phyloP scores from a whole-genome alignment of 1,284 basidiomycete genomes.

The Acaromyces ingoldii region DNA sequence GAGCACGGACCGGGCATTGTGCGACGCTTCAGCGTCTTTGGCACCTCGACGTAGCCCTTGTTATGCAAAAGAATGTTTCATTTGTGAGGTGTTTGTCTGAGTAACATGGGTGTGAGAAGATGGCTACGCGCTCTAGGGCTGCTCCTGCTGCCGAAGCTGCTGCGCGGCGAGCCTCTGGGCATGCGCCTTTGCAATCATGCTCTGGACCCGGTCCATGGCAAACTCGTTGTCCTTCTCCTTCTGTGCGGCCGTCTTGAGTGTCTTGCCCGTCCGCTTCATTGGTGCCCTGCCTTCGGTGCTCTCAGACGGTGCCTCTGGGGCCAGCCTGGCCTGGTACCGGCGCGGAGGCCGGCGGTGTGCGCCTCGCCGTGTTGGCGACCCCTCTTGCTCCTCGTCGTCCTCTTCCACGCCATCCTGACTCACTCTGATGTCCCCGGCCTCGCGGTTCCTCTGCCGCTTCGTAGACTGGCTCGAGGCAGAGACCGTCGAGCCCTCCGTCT shows the following conservation, averaged over 20 bases:
- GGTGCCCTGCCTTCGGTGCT: too few species aligned
- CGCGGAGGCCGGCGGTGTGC: background rate
- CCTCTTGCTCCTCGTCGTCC: background rate
- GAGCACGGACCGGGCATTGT: slow-evolving; percentile 95
- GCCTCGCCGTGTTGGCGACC: background rate
- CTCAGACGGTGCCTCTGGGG: too few species aligned
- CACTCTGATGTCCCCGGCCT: too few species aligned
- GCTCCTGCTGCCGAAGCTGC: slow-evolving; percentile 16
- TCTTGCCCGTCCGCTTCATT: too few species aligned
- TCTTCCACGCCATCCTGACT: background rate
- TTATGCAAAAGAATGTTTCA: too few species aligned
- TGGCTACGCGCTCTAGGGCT: too few species aligned
- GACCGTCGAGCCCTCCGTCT: too few species aligned
- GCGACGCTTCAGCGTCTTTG: slow-evolving; percentile 19
- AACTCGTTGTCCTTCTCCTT: background rate
- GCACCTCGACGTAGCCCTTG: slow-evolving; percentile 9
- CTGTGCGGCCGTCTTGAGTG: background rate
- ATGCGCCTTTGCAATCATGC: background rate
- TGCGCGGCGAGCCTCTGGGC: slow-evolving; percentile 8
- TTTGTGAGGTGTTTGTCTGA: too few species aligned
- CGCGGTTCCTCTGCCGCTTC: too few species aligned
- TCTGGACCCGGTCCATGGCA: slow-evolving; percentile 4
- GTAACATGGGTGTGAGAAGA: too few species aligned
- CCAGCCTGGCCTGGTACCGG: too few species aligned
- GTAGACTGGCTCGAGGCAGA: too few species aligned